A percentile compares a stretch with the other conserved stretches of the same genome.
Evolutionary conservation across 345 rosid genomes (phyloP).

Genomic region (Passiflora organensis): DNA sequence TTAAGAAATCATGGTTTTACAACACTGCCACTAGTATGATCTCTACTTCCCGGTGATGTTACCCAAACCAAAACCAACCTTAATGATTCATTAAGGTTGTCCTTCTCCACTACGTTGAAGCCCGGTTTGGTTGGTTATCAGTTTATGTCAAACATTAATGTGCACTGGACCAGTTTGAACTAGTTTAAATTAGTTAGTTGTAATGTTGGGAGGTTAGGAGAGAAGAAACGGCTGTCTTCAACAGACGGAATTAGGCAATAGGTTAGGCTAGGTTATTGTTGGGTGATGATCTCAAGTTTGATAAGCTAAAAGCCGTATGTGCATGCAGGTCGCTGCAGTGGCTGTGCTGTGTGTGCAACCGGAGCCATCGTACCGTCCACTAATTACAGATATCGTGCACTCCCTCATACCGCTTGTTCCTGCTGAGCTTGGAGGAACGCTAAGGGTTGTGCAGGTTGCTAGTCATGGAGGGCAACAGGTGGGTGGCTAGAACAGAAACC

Average conservation of each 20-base stretch:
- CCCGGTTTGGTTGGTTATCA: constrained; percentile 1
- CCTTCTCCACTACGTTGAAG: too few relatives aligned
- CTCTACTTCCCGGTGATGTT: constrained; percentile 2
- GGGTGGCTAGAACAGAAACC: background rate
- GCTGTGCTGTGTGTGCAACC: constrained; percentile 92
- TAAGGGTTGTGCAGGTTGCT: constrained; percentile 34
- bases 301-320: background rate
- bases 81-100: background rate
- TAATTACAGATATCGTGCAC: constrained; percentile 82
- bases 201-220: background rate
- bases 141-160: background rate
- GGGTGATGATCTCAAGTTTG: background rate
- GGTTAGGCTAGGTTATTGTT: background rate
- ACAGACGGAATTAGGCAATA: too few relatives aligned
- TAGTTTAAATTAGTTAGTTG: background rate
- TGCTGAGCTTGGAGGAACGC: constrained; percentile 78
- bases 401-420: constrained; percentile 86
- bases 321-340: constrained; percentile 85
- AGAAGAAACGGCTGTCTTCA: background rate
- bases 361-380: constrained; percentile 85
- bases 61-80: too few relatives aligned
- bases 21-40: background rate
- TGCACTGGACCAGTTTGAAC: background rate
- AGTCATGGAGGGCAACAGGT: constrained; percentile 1
- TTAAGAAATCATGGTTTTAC: constrained; percentile 2